These are phyloP conservation scores for Camellia japonica DNA, from an alignment of 148 eudicot species.

Conservation along the genomic window DNA sequence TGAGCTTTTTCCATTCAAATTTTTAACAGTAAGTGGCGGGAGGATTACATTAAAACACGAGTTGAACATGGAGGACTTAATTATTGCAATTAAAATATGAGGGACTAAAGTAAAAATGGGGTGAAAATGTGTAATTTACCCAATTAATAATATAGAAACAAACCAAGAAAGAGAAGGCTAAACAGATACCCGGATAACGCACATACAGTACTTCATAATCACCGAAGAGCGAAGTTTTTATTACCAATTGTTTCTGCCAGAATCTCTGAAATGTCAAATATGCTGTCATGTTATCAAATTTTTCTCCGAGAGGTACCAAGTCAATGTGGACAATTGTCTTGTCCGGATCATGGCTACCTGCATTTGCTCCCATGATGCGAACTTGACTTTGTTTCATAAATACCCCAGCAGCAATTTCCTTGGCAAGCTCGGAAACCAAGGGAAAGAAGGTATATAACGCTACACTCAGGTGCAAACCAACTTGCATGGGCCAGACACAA, in stretches of 20 bases:
- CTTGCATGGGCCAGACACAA: conserved; percentile 87
- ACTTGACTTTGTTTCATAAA: conserved; percentile 76
- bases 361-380: conserved; percentile 90
- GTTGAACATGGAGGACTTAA: too few relatives aligned
- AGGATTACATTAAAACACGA: too few relatives aligned
- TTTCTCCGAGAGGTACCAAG: conserved; percentile 73
- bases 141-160: conserved; percentile 1
- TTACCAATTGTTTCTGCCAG: conserved; percentile 65
- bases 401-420: conserved; percentile 63
- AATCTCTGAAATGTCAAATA: conserved; percentile 56
- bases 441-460: conserved; percentile 77
- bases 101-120: too few relatives aligned
- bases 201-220: conserved; percentile 74
- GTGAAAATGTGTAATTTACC: too few relatives aligned
- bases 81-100: too few relatives aligned
- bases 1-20: too few relatives aligned
- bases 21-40: too few relatives aligned
- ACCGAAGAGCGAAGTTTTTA: conserved; percentile 61
- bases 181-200: conserved; percentile 62
- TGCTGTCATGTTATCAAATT: conserved; percentile 63
- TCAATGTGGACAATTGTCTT: conserved; percentile 68
- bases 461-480: conserved; percentile 67
- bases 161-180: conserved; percentile 2
- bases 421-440: conserved; percentile 68
- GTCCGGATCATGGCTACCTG: conserved; percentile 56